phyloP scores from a whole-genome alignment of 2,329 filamentous ascomycete species.

The Claviceps humidiphila region DNA sequence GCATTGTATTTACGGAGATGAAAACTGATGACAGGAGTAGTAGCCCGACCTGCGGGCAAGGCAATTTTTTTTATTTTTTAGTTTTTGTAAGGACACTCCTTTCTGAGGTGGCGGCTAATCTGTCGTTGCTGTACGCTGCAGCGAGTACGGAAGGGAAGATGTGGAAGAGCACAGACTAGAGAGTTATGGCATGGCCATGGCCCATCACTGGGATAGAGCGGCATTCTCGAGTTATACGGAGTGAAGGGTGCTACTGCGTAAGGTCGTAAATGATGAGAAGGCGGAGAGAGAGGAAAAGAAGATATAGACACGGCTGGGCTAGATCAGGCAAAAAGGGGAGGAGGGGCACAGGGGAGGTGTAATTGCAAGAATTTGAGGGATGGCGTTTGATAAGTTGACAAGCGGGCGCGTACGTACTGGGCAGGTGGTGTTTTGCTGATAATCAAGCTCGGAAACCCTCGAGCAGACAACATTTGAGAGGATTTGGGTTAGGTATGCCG shows the following conservation, averaged over 20 bases:
- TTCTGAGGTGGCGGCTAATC: not conserved
- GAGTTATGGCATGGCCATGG: not conserved
- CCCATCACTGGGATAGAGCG: not conserved
- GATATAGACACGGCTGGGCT: not conserved
- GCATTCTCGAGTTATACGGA: too few relatives aligned
- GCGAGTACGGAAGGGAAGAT: not conserved
- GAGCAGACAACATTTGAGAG: not conserved
- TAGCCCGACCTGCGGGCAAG: not conserved
- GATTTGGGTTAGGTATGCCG: too few relatives aligned
- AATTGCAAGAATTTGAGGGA: not conserved
- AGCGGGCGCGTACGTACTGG: not conserved
- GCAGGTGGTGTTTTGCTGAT: not conserved
- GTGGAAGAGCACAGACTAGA: not conserved
- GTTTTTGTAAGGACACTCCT: not conserved
- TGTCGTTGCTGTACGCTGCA: conserved; percentile 4
- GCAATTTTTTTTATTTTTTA: not conserved
- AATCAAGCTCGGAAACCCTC: not conserved
- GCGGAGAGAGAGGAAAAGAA: not conserved
- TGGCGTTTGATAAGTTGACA: not conserved
- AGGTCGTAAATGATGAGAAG: not conserved
- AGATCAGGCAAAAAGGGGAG: not conserved
- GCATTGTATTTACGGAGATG: not conserved
- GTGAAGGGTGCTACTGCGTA: too few relatives aligned
- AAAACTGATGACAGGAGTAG: not conserved
- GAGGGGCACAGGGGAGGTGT: not conserved